These are phyloP conservation scores for Nasturtium officinale DNA, from an alignment of 345 rosid genomes.

Conservation along the genomic window DNA sequence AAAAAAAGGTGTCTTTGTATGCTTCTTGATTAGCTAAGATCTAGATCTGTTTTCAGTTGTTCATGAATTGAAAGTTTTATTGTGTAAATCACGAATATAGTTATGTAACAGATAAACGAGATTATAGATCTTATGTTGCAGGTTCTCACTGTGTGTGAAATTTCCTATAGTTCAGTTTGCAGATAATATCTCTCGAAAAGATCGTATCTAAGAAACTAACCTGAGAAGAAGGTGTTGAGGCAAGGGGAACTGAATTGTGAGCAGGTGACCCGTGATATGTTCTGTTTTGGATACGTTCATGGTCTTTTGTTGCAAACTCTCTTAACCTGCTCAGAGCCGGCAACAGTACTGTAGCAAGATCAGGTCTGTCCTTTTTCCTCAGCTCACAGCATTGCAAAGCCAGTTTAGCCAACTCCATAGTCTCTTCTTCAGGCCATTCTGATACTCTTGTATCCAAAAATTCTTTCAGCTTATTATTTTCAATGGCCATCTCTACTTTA, in stretches of 20 bases:
- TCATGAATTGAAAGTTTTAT: background rate
- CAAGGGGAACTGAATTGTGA: constrained; percentile 21
- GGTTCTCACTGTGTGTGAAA: background rate
- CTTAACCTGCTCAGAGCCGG: constrained; percentile 64
- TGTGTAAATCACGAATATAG: background rate
- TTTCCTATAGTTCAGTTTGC: background rate
- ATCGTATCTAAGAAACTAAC: constrained; percentile 31
- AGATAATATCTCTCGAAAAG: background rate
- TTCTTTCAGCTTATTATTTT: constrained; percentile 48
- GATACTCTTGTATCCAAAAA: constrained; percentile 63
- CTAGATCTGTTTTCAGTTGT: background rate
- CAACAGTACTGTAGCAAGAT: constrained; percentile 60
- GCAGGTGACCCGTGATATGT: constrained; percentile 4
- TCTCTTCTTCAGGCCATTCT: constrained; percentile 76
- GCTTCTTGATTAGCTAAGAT: background rate
- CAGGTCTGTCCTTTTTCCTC: constrained; percentile 81
- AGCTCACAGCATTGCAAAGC: constrained; percentile 75
- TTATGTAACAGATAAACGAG: background rate
- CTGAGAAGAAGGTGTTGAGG: constrained; percentile 21
- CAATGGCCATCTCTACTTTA: constrained; percentile 60
- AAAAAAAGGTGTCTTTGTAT: background rate
- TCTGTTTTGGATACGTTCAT: constrained; percentile 29
- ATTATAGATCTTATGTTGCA: background rate
- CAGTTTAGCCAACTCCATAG: constrained; percentile 62
- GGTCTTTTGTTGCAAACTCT: constrained; percentile 45